phyloP scores from a whole-genome alignment of 306 rosid genomes.

The Sphenostylis stenocarpa region DNA sequence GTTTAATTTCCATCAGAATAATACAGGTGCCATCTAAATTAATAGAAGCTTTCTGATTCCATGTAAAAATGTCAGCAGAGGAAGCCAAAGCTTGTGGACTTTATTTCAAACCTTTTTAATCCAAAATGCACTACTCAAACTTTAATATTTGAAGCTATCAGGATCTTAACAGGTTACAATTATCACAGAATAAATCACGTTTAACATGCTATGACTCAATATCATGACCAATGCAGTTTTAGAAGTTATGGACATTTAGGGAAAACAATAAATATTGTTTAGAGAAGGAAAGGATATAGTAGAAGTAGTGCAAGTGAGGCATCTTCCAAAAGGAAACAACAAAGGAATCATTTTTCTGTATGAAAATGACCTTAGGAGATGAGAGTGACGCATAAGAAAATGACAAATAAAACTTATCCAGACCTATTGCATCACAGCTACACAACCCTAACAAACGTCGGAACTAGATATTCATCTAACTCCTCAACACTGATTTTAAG shows the following conservation, averaged over 20 bases:
- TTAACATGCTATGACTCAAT: constrained; percentile 5
- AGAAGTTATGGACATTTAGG: neutral
- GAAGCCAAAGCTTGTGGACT: constrained; percentile 1
- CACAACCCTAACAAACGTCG: neutral
- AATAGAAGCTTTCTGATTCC: constrained; percentile 12
- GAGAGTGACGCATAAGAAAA: neutral
- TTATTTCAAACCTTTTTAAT: constrained; percentile 12
- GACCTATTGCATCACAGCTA: neutral
- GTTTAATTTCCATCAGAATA: neutral
- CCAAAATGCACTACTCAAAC: neutral
- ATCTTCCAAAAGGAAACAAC: neutral
- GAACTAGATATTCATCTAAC: neutral
- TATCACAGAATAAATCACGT: neutral
- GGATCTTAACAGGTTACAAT: neutral
- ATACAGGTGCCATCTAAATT: neutral
- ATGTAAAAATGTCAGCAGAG: neutral
- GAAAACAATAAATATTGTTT: neutral
- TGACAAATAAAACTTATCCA: neutral
- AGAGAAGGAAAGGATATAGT: neutral
- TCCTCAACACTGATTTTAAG: neutral
- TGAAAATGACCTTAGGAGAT: neutral
- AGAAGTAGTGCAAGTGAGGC: neutral
- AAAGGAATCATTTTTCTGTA: neutral
- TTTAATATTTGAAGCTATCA: neutral
- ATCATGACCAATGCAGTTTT: neutral